phyloP scores from a whole-genome alignment of 768 basidiomycete genomes.

The Leccinum disarticulatum region DNA sequence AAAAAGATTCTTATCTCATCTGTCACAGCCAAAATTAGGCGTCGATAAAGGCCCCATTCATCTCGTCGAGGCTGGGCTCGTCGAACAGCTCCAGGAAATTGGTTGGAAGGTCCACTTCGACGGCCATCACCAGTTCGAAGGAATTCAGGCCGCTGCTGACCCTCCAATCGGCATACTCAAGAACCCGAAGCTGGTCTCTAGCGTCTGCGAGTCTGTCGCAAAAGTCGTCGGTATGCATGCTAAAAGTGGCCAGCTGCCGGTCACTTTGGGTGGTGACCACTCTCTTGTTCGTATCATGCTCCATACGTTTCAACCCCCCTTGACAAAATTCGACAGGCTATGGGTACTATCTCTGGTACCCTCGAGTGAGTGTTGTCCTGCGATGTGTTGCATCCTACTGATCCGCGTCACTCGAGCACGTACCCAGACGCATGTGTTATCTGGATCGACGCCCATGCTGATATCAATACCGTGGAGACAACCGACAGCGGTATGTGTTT shows the following conservation, averaged over 20 bases:
- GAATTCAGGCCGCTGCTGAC: constrained; percentile 48
- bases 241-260: constrained; percentile 74
- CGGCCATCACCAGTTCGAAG: constrained; percentile 87
- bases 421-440: constrained; percentile 84
- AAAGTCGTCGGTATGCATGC: constrained; percentile 72
- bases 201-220: constrained; percentile 80
- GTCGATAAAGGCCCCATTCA: constrained; percentile 89
- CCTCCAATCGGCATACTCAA: constrained; percentile 87
- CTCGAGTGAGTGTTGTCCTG: constrained; percentile 50
- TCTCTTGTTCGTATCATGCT: constrained; percentile 61
- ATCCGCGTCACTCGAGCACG: constrained; percentile 40
- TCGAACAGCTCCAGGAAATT: constrained; percentile 69
- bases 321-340: constrained; percentile 46
- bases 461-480: constrained; percentile 88
- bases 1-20: constrained; percentile 12
- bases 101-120: constrained; percentile 92
- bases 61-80: constrained; percentile 83
- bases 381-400: neutral
- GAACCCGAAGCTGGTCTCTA: constrained; percentile 85
- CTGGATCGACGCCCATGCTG: constrained; percentile 97
- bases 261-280: constrained; percentile 96
- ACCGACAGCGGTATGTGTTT: constrained; percentile 63
- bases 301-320: constrained; percentile 4
- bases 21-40: constrained; percentile 63
- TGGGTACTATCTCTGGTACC: constrained; percentile 94